Conservation (phyloP, 2,329 filamentous ascomycete species). For the Trichoderma afroharzianum region DNA sequence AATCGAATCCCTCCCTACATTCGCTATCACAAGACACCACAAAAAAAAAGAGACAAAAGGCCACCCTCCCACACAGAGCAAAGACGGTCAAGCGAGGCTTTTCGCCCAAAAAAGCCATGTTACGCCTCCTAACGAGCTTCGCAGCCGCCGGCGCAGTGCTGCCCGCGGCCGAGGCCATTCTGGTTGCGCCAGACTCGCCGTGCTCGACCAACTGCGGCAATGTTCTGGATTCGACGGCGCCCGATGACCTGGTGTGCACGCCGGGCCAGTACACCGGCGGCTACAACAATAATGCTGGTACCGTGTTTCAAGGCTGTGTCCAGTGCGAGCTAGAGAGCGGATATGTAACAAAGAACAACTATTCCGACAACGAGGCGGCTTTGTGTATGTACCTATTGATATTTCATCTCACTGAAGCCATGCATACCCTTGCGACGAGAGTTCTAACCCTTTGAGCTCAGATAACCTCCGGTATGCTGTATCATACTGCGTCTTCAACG, state of each 20-base stretch:
- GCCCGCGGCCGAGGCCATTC: constrained; percentile 31
- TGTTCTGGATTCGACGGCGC: constrained; percentile 43
- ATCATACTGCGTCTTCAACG: constrained; percentile 53
- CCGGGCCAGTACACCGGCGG: constrained; percentile 27
- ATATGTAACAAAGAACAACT: constrained; percentile 38
- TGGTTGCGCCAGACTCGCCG: constrained; percentile 46
- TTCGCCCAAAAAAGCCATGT: constrained; percentile 14
- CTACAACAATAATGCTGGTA: constrained; percentile 40
- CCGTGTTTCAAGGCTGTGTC: constrained; percentile 51
- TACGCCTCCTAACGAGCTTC: constrained; percentile 22
- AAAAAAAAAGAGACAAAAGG: neutral
- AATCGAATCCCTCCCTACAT: neutral
- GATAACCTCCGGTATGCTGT: constrained; percentile 57
- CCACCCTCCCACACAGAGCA: neutral
- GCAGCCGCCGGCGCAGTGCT: constrained; percentile 21
- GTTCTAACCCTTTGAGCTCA: constrained; percentile 28
- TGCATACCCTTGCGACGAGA: neutral
- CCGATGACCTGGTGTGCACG: constrained; percentile 47
- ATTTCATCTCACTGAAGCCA: neutral
- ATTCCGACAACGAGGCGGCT: constrained; percentile 51
- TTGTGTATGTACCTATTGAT: constrained; percentile 60
- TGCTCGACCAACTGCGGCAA: constrained; percentile 54
- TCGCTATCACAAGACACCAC: neutral
- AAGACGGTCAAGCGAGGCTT: neutral
- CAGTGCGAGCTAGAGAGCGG: constrained; percentile 50